These are phyloP conservation scores for Pterocarpus santalinus DNA, from an alignment of 306 rosid genomes.

Conservation along the genomic window DNA sequence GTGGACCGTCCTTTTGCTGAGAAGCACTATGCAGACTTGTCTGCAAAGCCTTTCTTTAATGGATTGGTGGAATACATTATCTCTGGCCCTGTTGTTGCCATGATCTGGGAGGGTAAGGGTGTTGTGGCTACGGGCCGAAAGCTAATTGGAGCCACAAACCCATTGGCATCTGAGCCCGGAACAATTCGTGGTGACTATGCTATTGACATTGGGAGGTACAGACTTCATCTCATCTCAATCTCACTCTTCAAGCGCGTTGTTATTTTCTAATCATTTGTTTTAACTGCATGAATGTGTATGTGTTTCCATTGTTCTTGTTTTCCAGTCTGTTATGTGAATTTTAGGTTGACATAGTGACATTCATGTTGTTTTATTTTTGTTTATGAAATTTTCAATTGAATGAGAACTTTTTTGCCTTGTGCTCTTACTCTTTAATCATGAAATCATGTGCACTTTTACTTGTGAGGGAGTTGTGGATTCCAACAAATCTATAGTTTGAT, in stretches of 20 bases:
- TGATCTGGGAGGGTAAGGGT: constrained; percentile 96
- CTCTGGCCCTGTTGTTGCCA: constrained; percentile 98
- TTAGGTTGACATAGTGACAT: background rate
- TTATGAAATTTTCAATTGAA: background rate
- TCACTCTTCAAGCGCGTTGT: background rate
- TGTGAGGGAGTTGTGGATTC: background rate
- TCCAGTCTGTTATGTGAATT: background rate
- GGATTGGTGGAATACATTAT: constrained; percentile 89
- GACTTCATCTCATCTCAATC: background rate
- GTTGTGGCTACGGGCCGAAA: constrained; percentile 81
- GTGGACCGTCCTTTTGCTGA: constrained; percentile 92
- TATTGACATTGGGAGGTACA: constrained; percentile 89
- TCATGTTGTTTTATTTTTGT: background rate
- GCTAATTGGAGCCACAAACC: constrained; percentile 96
- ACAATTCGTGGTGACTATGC: constrained; percentile 96
- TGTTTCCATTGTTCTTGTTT: background rate
- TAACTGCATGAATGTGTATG: background rate
- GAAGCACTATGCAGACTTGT: constrained; percentile 86
- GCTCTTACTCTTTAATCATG: background rate
- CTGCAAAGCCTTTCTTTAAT: constrained; percentile 89
- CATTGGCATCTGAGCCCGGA: constrained; percentile 77
- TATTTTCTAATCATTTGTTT: background rate
- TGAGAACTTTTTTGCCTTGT: background rate
- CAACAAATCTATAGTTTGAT: background rate
- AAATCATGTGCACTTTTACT: background rate